These are phyloP conservation scores for Diaporthe aspalathi DNA, from an alignment of 2,329 filamentous ascomycete genomes.

Conservation along the genomic window DNA sequence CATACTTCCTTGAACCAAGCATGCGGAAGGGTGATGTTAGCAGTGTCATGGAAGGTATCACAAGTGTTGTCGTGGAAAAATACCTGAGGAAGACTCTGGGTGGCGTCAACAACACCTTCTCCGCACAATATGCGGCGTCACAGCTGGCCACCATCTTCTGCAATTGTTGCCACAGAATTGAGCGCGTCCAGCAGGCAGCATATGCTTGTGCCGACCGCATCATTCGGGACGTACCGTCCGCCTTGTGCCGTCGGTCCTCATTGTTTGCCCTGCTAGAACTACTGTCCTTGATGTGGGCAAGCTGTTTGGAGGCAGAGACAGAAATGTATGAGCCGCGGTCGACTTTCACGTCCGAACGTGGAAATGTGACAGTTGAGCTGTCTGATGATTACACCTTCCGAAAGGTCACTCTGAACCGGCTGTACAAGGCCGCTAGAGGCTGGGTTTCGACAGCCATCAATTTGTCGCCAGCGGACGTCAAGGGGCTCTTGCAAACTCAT, in stretches of 20 bases:
- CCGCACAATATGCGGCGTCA: conserved; percentile 89
- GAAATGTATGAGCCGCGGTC: conserved; percentile 92
- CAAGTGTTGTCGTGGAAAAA: conserved; percentile 76
- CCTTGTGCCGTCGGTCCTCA: conserved; percentile 88
- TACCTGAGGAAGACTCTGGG: conserved; percentile 82
- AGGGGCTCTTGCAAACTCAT: conserved; percentile 95
- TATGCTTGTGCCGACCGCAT: conserved; percentile 86
- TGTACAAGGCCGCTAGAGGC: conserved; percentile 79
- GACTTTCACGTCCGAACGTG: conserved; percentile 80
- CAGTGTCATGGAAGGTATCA: conserved; percentile 73
- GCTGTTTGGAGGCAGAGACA: conserved; percentile 92
- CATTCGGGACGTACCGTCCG: conserved; percentile 85
- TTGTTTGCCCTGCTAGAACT: conserved; percentile 94
- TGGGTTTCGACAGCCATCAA: conserved; percentile 88
- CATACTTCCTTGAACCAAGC: conserved; percentile 95
- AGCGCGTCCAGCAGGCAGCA: conserved; percentile 89
- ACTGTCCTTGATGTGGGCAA: conserved; percentile 92
- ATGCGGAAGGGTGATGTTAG: conserved; percentile 74
- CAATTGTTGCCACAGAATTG: conserved; percentile 92
- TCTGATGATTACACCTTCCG: conserved; percentile 92
- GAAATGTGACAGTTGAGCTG: conserved; percentile 85
- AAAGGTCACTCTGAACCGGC: conserved; percentile 79
- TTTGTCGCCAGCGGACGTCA: conserved; percentile 90
- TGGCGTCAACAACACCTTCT: conserved; percentile 80
- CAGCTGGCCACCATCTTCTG: conserved; percentile 89